Conservation (phyloP, 108 stramenopile genomes). For the Skeletonema potamos region DNA sequence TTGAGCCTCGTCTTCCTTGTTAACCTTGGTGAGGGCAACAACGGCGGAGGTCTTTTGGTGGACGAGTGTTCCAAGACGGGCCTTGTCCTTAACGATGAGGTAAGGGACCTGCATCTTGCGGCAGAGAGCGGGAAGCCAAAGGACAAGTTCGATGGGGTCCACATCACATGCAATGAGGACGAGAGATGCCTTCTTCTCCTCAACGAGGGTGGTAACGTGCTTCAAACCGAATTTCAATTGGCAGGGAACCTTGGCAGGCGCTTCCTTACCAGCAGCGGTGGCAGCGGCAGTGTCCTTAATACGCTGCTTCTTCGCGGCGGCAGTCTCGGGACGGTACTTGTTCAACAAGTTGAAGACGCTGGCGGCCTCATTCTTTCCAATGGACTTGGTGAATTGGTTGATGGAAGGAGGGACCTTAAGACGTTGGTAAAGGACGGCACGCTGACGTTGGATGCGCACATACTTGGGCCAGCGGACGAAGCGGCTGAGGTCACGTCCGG, state of each 20-base stretch:
- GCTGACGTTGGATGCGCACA: slow-evolving; percentile 98
- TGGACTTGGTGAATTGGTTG: slow-evolving; percentile 97
- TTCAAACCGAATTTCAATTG: slow-evolving; percentile 97
- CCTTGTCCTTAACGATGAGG: slow-evolving; percentile 99
- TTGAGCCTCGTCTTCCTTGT: slow-evolving; percentile 90
- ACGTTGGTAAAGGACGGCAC: slow-evolving; percentile 97
- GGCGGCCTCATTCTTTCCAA: slow-evolving; percentile 98
- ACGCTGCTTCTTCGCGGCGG: slow-evolving; percentile 95
- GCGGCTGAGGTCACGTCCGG: slow-evolving; percentile 92
- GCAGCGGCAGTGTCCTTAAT: slow-evolving; percentile 96
- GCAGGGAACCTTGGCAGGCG: slow-evolving; percentile 67
- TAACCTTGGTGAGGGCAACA: slow-evolving; percentile 87
- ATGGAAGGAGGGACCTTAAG: slow-evolving; percentile 98
- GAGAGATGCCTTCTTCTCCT: slow-evolving; percentile 98
- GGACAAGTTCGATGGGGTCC: slow-evolving; percentile 97
- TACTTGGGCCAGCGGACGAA: slow-evolving; percentile 99
- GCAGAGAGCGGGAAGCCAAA: slow-evolving; percentile 99
- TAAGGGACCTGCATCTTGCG: slow-evolving; percentile 99
- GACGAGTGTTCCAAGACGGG: slow-evolving; percentile 96
- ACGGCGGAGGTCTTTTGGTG: slow-evolving; percentile 96
- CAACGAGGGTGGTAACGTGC: slow-evolving; percentile 98
- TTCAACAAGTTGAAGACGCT: slow-evolving; percentile 95
- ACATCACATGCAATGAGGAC: slow-evolving; percentile 99
- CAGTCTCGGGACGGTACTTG: slow-evolving; percentile 98
- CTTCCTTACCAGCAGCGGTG: slow-evolving; percentile 62